phyloP scores from a whole-genome alignment of 768 basidiomycete species.

The Amanita molliuscula region DNA sequence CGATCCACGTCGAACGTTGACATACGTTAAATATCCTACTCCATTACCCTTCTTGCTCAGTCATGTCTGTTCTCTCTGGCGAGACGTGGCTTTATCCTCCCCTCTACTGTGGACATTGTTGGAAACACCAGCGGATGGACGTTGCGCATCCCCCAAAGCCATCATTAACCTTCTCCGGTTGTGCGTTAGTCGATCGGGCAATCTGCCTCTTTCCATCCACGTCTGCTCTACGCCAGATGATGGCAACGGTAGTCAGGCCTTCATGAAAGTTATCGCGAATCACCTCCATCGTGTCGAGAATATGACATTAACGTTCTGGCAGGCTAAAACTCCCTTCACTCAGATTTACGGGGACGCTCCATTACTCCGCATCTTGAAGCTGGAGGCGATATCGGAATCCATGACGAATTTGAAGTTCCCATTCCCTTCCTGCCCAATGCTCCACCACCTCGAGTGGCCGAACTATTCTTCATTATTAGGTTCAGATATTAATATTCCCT shows the following conservation, averaged over 20 bases:
- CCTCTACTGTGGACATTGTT: conserved; percentile 1
- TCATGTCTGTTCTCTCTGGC: not conserved
- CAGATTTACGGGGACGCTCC: not conserved
- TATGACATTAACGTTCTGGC: not conserved
- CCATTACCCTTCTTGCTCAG: not conserved
- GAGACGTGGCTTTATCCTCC: not conserved
- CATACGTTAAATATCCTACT: not conserved
- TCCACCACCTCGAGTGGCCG: not conserved
- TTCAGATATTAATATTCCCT: not conserved
- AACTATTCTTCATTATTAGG: not conserved
- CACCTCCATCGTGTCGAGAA: not conserved
- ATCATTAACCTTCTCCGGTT: not conserved
- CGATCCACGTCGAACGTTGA: not conserved
- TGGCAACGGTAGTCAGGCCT: not conserved
- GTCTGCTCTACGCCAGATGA: not conserved
- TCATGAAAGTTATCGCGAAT: not conserved
- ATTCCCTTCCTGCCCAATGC: not conserved
- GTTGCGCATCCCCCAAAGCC: not conserved
- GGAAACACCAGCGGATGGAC: not conserved
- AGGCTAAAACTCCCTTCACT: not conserved
- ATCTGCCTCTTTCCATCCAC: not conserved
- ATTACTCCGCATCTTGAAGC: not conserved
- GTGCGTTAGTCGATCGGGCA: not conserved
- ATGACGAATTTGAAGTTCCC: not conserved
- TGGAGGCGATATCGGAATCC: not conserved